Conservation (phyloP, 495 filamentous ascomycete species). For the Xylaria longipes region DNA sequence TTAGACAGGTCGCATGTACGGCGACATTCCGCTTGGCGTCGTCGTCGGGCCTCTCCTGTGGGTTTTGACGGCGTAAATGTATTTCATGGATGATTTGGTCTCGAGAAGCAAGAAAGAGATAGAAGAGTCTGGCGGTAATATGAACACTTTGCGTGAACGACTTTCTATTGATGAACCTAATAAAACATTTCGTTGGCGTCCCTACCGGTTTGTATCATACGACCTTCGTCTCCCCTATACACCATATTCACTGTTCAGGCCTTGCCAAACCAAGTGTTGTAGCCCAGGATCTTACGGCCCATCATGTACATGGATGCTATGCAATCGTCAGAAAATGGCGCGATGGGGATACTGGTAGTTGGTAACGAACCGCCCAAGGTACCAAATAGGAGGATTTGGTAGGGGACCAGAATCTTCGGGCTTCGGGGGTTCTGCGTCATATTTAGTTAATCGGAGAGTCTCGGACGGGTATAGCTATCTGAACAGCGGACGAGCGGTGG, state of each 20-base stretch:
- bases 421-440: constrained; percentile 65
- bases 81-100: constrained; percentile 20
- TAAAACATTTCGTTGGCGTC: constrained; percentile 24
- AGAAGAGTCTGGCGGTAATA: constrained; percentile 15
- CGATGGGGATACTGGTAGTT: constrained; percentile 3
- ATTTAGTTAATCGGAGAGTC: constrained; percentile 36
- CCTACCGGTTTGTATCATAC: constrained; percentile 28
- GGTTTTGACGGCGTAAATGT: constrained; percentile 21
- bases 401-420: constrained; percentile 72
- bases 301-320: constrained; percentile 67
- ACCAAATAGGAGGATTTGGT: constrained; percentile 73
- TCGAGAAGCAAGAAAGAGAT: constrained; percentile 2
- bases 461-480: not conserved
- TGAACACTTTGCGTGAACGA: constrained; percentile 31
- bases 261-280: constrained; percentile 88
- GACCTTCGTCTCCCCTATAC: constrained; percentile 5
- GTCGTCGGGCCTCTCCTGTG: constrained; percentile 9
- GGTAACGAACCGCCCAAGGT: constrained; percentile 52
- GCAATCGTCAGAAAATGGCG: constrained; percentile 57
- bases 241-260: constrained; percentile 48
- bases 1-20: constrained; percentile 18
- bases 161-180: constrained; percentile 35
- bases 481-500: not conserved
- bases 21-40: constrained; percentile 4
- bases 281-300: constrained; percentile 65